Evolutionary conservation across 1,284 basidiomycete species (phyloP), one percentile per base, ranked within the genome.

Genomic region (Cystobasidiaceae sp.): DNA sequence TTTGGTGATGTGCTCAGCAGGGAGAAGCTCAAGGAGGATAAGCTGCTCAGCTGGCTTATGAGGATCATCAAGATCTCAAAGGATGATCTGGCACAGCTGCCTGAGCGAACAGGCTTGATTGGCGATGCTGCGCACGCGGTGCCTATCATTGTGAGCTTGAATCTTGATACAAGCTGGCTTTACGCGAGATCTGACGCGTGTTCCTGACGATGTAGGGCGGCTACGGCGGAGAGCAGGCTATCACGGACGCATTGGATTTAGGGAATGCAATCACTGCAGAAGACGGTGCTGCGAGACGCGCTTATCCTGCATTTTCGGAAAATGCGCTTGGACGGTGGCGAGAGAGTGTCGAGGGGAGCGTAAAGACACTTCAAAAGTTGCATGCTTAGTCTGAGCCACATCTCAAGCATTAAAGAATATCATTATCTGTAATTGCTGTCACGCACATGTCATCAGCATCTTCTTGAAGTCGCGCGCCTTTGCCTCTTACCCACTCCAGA

Each of bases 31-130:
- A 67, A 51, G 30, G 49, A 67, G 28, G 56, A 54, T 19, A 67
- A 67, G 43, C 28, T 59, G 25, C 39, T 67, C 13, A 60, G 49
- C 25, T 60, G 65, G 65, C 39, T 60, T 4, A 60, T 67, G 65
- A 15, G 58, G 15, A 25, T 34, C 27, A 43, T 45, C n/a, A 27
- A 15, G n/a, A 37, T 60, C 6, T 11, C 7, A n/a, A 25, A 37
- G 15, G 6, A 33, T 6, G 41, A 51, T 11, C 1, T 60, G n/a
- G 37, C 21, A n/a, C 4, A 37, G 13, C 25, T 60, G 33, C 50
- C 56, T 7, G 32, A 27, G 15, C n/a, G 57, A 4, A 58, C 61
- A 3, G 41, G 11, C 19, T 32, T 67, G 21, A 37, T 67, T 23
- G 65, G 65, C 15, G 65, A 67, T 46, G 46, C 65, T 23, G 41